Base-by-base conservation (phyloP, 176 grass and related monocot genomes). In the Aegilops speltoides region DNA sequence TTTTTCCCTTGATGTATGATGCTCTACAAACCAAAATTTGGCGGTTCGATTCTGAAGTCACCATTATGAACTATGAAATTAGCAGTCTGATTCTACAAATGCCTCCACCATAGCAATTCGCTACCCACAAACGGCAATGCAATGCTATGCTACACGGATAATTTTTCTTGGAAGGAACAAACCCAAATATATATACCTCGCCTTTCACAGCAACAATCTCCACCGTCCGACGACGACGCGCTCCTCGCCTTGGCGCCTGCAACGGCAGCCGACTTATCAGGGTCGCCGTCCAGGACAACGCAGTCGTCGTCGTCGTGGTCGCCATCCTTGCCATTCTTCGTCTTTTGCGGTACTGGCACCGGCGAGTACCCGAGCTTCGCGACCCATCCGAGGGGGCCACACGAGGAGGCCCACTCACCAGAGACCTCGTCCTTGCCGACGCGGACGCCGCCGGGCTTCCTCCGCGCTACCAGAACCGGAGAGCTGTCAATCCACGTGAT, bases 181-280 rank as follows among this genome's bases (percentile, higher is more conserved):
- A 46, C 43, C 3, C 43, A 46, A 12, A 46, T 41, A n/a, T 23
- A 63, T 24, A 46, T 90, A 98, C 96, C 86, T 72, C 80, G 67
- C 96, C 93, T 84, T 95, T 98, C 81, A 92, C 88, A 1, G 86
- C 93, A 17, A 98, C 90, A 45, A 98, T 92, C 72, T 87, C 82
- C 78, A 96, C 52, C 96, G 86, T 92, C 93, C 0, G 86, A 91
- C 3, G 78, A 48, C 45, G 45, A 48, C 25, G 33, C 26, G 78
- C 62, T 93, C 91, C 52, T 50, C 32, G 56, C 84, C 54, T 70
- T 57, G 72, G 83, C 85, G 2, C 76, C 72, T 9, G 73, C 72
- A 59, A 84, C 73, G 0, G 77, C 64, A 26, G 73, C 81, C 17
- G 23, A 65, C 48, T 86, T 87, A 64, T 94, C 86, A 64, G 95